Evolutionary conservation across 805 yeast species (phyloP), one percentile per base, ranked within the genome.

Genomic region (Scheffersomyces ergatensis): DNA sequence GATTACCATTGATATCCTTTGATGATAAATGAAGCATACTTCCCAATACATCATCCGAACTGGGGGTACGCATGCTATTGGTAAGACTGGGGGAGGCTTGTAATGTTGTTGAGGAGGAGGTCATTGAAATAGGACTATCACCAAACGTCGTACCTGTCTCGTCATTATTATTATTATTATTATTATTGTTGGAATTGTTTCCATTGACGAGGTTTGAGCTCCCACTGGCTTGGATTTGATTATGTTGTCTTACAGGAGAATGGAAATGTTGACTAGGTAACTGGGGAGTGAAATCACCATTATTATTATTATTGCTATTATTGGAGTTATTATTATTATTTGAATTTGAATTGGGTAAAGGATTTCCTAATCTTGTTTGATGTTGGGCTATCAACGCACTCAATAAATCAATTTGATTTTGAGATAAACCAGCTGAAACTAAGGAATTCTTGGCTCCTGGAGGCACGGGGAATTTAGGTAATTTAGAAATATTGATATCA

Each of bases 371-470:
- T 17, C 39, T 29, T n/a, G 38, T 25, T 41, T 80, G 82, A 58
- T 85, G 85, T 49, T 82, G 85, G 0, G 89, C 90, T 24, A 85
- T 78, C 38, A 85, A 67, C 0, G 87, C 87, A 5, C 87, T 81
- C 25, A 85, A 64, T 2, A 88, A 80, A 51, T 83, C 87, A 12
- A 85, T 84, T 56, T 85, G 93, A 27, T 79, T 80, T 42, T 74
- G 78, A 2, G 80, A 68, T 32, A 85, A 69, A 0, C 93, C 93
- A 2, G 83, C 88, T 5, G 78, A 76, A 5, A 74, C 73, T 34
- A 85, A 58, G 1, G 89, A 76, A 16, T 70, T 62, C 46, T 78
- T 76, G 2, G 90, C 92, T 9, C 89, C 88, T 5, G 80, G 80
- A 1, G 93, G 93, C 4, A 85, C 87, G 0, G 77, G 75, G 13